Base-by-base conservation (phyloP, 2,329 filamentous ascomycete species). In the Colletotrichum simmondsii region DNA sequence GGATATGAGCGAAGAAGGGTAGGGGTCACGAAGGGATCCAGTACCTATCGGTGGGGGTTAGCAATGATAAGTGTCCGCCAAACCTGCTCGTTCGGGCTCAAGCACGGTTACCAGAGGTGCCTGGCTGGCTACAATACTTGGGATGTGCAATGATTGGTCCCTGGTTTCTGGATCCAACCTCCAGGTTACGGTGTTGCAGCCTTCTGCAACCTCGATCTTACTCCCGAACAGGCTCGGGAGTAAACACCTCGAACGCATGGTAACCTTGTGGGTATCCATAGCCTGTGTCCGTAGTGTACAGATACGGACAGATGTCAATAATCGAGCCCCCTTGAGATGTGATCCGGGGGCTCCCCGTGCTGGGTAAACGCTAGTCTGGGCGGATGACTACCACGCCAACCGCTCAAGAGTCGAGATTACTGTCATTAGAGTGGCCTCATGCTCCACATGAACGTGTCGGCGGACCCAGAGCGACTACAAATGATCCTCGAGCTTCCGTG, bases 401-500 rank as follows among this genome's bases (percentile, higher is more conserved):
- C 22, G 5, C 16, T 32, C 16, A 12, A 61, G 60, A 70, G 65
- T 71, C 16, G 22, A 61, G 60, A 70, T 71, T 71, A 54, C 56
- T 16, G 60, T 70, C 54, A 60, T 49, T 70, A 56, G 26, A 65
- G 66, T 62, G 60, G 66, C n/a, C 52, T 65, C 14, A 46, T 71
- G 61, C 54, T 71, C 66, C 71, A 73, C 66, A 46, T 49, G 37
- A 14, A 28, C 12, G 28, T 37, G 16, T 46, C 52, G 46, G 56
- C 28, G 52, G 37, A 42, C 71, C 66, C 54, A 37, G 60, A 65
- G 54, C 42, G 53, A 32, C 65, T 65, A 28, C 60, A 73, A 19
- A 73, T 49, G 60, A 57, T 63, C 37, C 69, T 60, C 66, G 60
- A 70, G 66, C 60, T 32, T 52, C 58, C 53, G 65, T 72, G 65